Evolutionary conservation across 179 eudicot genomes (phyloP), one percentile per base, ranked within the genome.

Genomic region (Gypsophila paniculata): DNA sequence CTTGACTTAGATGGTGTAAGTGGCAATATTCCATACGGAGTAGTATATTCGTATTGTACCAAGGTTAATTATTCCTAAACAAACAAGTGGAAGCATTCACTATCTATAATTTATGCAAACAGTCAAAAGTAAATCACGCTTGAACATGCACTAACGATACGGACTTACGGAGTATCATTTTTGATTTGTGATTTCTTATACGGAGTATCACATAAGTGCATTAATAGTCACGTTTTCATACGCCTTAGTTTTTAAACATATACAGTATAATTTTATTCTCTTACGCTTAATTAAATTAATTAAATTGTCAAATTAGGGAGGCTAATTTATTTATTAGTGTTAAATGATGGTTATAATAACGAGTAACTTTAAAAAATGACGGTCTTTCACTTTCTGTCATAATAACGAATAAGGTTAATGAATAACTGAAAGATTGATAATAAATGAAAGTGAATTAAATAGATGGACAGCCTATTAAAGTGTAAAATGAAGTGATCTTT

Each of bases 71-170:
- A 2, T 62, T 7, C 22, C 32, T 17, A 34, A 62, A 18, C 23
- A 14, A n/a, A 17, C 66, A 62, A 62, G 22, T 62, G 21, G 66
- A 61, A 61, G 7, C 66, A 62, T 62, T 61, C 42, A 29, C 19
- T 34, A 36, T 62, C 66, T 36, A 34, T 5, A 34, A 15, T 34
- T 62, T 29, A 5, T 34, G 3, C 0, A 17, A 15, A 54, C 19
- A 18, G 66, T 62, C 66, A 62, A 62, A 62, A 62, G 66, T 62
- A 32, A 14, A 18, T 61, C 22, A 54, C 59, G 22, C 25, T 54
- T 5, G 11, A 54, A 54, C 23, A 54, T 54, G 59, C 59, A 54
- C 59, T 55, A 55, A 51, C 0, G 15, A 29, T 29, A 29, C 34
- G 34, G 34, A 29, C 2, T 29, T 29, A 29, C 34, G 34, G 34